phyloP scores from a whole-genome alignment of 116 monocot species.

The Posidonia oceanica region DNA sequence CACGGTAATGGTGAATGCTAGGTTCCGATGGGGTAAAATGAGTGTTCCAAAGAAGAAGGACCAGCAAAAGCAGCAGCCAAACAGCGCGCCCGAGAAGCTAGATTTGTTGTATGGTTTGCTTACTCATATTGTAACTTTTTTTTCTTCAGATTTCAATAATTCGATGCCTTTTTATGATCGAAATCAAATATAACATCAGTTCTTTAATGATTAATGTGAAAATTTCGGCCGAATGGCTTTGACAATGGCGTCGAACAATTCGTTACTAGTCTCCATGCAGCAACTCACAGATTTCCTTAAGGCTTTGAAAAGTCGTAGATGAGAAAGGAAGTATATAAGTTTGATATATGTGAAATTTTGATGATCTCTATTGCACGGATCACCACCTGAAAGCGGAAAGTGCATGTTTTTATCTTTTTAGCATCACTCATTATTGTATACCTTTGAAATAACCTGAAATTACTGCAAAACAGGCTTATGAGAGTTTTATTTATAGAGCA shows the following conservation, averaged over 20 bases:
- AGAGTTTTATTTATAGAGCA: neutral
- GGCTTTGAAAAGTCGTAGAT: too few species aligned
- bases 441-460: neutral
- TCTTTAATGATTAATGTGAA: neutral
- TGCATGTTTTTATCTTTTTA: too few species aligned
- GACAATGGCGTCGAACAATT: neutral
- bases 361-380: too few species aligned
- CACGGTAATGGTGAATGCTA: slow-evolving; percentile 7
- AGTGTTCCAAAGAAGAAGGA: slow-evolving; percentile 7
- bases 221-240: neutral
- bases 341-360: too few species aligned
- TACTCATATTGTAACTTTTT: neutral
- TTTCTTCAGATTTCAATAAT: neutral
- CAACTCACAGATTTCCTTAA: too few species aligned
- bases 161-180: neutral
- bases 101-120: slow-evolving; percentile 41
- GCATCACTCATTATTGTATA: neutral
- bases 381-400: too few species aligned
- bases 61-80: slow-evolving; percentile 24
- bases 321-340: too few species aligned
- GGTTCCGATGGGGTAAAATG: slow-evolving; percentile 54
- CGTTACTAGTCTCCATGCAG: too few species aligned
- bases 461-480: neutral
- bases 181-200: neutral
- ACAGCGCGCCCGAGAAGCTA: slow-evolving; percentile 43